These are phyloP conservation scores for Mycena chlorophos DNA, from an alignment of 768 basidiomycete species.

Conservation along the genomic window DNA sequence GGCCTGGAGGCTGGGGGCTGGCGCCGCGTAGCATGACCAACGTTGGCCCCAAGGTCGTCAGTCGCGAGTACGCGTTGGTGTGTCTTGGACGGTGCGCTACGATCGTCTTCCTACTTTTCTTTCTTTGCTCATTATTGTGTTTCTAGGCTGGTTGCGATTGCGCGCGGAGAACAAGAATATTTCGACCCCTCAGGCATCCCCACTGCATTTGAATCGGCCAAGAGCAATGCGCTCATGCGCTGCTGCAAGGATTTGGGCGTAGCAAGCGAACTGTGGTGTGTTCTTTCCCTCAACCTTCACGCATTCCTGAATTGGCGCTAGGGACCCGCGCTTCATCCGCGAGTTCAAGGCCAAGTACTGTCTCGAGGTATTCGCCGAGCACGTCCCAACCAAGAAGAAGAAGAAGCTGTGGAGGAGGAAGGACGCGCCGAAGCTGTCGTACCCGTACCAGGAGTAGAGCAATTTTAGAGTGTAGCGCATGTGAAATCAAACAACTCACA, in stretches of 20 bases:
- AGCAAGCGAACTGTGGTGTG: conserved; percentile 93
- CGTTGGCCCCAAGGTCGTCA: conserved; percentile 84
- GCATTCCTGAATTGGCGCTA: conserved; percentile 33
- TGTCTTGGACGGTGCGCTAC: conserved; percentile 79
- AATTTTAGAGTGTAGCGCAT: background rate
- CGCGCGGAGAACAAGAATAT: conserved; percentile 95
- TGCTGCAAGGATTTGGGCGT: conserved; percentile 97
- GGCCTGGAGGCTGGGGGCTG: conserved; percentile 96
- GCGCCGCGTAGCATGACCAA: conserved; percentile 92
- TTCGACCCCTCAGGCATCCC: conserved; percentile 89
- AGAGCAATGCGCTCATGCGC: conserved; percentile 95
- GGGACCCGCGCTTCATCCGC: conserved; percentile 96
- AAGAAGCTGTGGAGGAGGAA: conserved; percentile 90
- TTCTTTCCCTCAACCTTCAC: background rate
- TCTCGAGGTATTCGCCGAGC: conserved; percentile 83
- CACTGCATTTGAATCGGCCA: conserved; percentile 92
- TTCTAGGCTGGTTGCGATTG: conserved; percentile 79
- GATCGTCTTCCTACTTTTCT: background rate
- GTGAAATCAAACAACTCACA: background rate
- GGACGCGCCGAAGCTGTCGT: conserved; percentile 81
- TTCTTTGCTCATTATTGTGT: background rate
- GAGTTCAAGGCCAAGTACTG: conserved; percentile 86
- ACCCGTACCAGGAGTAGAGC: conserved; percentile 88
- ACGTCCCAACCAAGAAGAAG: conserved; percentile 86
- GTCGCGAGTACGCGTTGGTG: conserved; percentile 91